These are phyloP conservation scores for Scedosporium boydii DNA, from an alignment of 2,329 filamentous ascomycete genomes.

Conservation along the genomic window DNA sequence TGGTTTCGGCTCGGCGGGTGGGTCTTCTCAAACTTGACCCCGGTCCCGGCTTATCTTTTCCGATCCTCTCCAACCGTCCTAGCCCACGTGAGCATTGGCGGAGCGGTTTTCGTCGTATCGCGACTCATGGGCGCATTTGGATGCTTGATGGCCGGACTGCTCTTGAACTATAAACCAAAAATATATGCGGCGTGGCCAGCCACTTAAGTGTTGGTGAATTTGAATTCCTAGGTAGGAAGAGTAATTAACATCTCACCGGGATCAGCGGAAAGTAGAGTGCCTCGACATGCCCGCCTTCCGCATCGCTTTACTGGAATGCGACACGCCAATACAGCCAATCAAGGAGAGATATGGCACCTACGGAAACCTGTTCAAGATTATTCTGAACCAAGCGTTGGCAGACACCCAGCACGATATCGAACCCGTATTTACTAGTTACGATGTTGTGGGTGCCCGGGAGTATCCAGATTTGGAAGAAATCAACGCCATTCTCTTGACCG, in stretches of 20 bases:
- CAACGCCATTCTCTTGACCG: conserved; percentile 21
- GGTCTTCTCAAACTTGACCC: background rate
- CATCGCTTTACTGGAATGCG: conserved; percentile 22
- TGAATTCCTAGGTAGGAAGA: too few relatives aligned
- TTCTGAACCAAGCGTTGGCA: conserved; percentile 17
- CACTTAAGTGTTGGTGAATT: too few relatives aligned
- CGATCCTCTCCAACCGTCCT: too few relatives aligned
- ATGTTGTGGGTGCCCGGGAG: conserved; percentile 18
- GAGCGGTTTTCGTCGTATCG: too few relatives aligned
- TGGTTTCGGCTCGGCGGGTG: background rate
- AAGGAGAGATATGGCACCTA: conserved; percentile 18
- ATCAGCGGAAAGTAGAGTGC: background rate
- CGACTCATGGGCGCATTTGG: too few relatives aligned
- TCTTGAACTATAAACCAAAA: too few relatives aligned
- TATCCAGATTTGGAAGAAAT: conserved; percentile 18
- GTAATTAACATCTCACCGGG: background rate
- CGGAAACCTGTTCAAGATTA: conserved; percentile 20
- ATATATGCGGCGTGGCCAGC: too few relatives aligned
- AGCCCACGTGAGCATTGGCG: too few relatives aligned
- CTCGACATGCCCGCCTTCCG: conserved; percentile 11
- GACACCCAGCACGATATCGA: conserved; percentile 11
- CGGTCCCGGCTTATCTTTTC: too few relatives aligned
- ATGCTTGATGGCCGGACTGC: too few relatives aligned
- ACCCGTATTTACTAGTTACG: conserved; percentile 19
- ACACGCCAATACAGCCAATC: conserved; percentile 20